phyloP scores from a whole-genome alignment of 441 rosid species.

The Aquilaria agallochum region DNA sequence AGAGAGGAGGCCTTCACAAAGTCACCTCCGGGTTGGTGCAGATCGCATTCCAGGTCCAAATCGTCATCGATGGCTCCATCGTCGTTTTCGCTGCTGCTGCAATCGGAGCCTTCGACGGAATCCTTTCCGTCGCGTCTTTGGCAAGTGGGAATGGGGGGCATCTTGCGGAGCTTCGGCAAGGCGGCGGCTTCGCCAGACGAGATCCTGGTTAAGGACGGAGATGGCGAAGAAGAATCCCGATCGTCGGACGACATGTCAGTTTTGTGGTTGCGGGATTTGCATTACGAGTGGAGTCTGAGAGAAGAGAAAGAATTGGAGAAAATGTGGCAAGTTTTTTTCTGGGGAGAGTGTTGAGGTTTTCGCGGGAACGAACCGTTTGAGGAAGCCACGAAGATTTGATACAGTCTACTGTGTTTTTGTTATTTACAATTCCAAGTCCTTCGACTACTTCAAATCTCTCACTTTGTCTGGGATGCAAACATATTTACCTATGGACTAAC shows the following conservation, averaged over 20 bases:
- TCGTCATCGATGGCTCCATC: conserved; percentile 6
- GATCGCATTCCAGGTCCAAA: conserved; percentile 6
- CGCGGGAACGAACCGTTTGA: conserved; percentile 14
- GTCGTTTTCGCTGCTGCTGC: conserved; percentile 2
- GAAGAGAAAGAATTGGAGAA: conserved; percentile 1
- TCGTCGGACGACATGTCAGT: conserved; percentile 32
- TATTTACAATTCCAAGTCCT: too few species aligned
- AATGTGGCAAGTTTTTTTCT: too few species aligned
- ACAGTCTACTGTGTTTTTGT: too few species aligned
- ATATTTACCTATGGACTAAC: too few species aligned
- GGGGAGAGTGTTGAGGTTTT: conserved; percentile 1
- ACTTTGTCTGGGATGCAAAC: too few species aligned
- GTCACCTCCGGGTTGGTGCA: neutral
- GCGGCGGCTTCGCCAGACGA: conserved; percentile 9
- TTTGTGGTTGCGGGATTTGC: conserved; percentile 9
- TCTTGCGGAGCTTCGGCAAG: conserved; percentile 53
- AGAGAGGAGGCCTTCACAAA: conserved; percentile 43
- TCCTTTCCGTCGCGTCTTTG: conserved; percentile 11
- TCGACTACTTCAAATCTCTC: too few species aligned
- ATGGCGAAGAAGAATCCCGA: conserved; percentile 14
- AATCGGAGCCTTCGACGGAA: too few species aligned
- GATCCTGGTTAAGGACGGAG: conserved; percentile 11
- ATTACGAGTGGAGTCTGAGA: conserved; percentile 3
- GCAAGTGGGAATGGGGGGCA: conserved; percentile 52
- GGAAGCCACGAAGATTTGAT: conserved; percentile 12